A percentile compares a stretch with the other conserved stretches of the same genome.
These are phyloP conservation scores for Eimeria tenella DNA, from an alignment of 169 alveolate species.

Conservation along the genomic window DNA sequence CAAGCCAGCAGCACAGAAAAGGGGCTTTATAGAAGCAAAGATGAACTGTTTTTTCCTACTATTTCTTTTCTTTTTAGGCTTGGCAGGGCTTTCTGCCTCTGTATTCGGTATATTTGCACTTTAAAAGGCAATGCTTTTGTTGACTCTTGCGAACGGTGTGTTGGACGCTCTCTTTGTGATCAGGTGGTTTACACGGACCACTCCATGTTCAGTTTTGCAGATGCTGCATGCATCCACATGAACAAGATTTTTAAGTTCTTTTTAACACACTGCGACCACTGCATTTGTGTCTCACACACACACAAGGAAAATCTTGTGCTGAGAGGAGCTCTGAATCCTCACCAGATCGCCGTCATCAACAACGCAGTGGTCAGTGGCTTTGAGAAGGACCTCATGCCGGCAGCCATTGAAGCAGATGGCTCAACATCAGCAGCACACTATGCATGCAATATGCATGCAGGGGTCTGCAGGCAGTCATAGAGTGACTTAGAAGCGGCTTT, in stretches of 20 bases:
- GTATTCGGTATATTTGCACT: too few species aligned
- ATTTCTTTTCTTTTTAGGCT: too few species aligned
- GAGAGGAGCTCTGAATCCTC: constrained; percentile 96
- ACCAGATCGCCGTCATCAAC: constrained; percentile 92
- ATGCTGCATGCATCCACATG: constrained; percentile 96
- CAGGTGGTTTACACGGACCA: constrained; percentile 98
- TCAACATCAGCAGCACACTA: neutral
- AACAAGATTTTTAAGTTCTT: constrained; percentile 89
- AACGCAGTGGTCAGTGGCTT: constrained; percentile 90
- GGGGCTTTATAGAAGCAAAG: too few species aligned
- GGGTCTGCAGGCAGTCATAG: neutral
- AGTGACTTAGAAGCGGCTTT: neutral
- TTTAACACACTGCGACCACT: constrained; percentile 91
- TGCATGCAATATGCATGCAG: neutral
- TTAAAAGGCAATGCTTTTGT: neutral
- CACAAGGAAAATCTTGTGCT: constrained; percentile 96
- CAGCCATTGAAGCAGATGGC: constrained; percentile 23
- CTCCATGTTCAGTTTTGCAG: constrained; percentile 98
- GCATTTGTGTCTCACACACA: constrained; percentile 93
- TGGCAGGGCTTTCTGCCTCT: too few species aligned
- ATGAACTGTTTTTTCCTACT: too few species aligned
- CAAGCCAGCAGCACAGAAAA: too few species aligned
- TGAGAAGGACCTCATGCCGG: neutral
- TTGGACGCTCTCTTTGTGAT: neutral
- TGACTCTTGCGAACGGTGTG: neutral